Evolutionary conservation across 1,284 basidiomycete species (phyloP), one percentile per base, ranked within the genome.

Genomic region (Austroboletus novae-zelandiae): DNA sequence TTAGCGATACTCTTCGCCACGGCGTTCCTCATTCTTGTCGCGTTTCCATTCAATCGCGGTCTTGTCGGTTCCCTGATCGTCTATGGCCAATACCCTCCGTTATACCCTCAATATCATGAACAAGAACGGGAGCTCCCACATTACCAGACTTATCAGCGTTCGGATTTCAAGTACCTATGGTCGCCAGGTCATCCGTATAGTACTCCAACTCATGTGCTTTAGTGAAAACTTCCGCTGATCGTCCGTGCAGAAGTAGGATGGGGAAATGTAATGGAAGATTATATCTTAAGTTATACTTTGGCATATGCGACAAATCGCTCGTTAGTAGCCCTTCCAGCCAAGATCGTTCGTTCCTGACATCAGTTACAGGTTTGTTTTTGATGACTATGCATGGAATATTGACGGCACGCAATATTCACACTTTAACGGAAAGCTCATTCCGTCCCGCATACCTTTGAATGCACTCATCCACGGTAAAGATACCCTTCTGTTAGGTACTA

Each of bases 191-290:
- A 67, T 50, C 65, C 62, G 20, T 44, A 30, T 14, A 30, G 61
- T 64, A 59, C 18, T 49, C 3, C 10, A 14, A n/a, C 20, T 5
- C 11, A 5, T 9, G 14, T 3, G 0, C 29, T 27, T 15, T 9
- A 5, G 8, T 8, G 20, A 32, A 39, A 34, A 23, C 30, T 43
- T 34, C 13, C 5, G 32, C 47, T 61, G n/a, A 61, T 25, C 8
- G 18, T 45, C 39, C 2, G 15, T 27, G 15, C 5, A 66, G 60
- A 14, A 25, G 66, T 69, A n/a, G 72, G 69, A 5, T 75, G 70
- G 72, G 73, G 67, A 0, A 76, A 74, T 37, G 62, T 74, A 4
- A 71, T 76, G 67, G 72, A 74, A 51, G 73, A 76, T 45, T 59
- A 65, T 50, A 56, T 73, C 20, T 59, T 74, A 59, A 68, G 29